These are phyloP conservation scores for Schwanniomyces yamadae DNA, from an alignment of 805 yeast genomes.

Conservation along the genomic window DNA sequence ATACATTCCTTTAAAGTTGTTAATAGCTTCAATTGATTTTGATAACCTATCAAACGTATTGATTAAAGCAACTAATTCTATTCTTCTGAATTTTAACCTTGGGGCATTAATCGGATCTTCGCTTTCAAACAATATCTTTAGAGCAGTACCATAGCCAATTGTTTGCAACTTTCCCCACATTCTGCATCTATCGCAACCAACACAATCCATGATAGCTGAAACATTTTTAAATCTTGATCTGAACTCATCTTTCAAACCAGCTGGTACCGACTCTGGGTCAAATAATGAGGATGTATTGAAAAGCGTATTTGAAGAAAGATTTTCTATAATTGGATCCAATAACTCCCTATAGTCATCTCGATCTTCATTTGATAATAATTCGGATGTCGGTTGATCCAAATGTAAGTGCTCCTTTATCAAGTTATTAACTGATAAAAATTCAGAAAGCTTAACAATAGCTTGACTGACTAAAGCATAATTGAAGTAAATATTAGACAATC, in stretches of 20 bases:
- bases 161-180: slow-evolving; percentile 98
- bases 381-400: slow-evolving; percentile 27
- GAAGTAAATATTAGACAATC: slow-evolving; percentile 86
- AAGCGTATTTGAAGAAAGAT: slow-evolving; percentile 40
- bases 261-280: slow-evolving; percentile 44
- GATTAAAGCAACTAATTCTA: slow-evolving; percentile 85
- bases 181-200: slow-evolving; percentile 96
- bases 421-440: slow-evolving; percentile 27
- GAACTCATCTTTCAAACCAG: slow-evolving; percentile 77
- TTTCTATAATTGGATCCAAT: slow-evolving; percentile 35
- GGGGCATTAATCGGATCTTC: slow-evolving; percentile 50
- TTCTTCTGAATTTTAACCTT: slow-evolving; percentile 62
- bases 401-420: slow-evolving; percentile 24
- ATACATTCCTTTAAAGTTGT: slow-evolving; percentile 63
- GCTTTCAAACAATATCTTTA: slow-evolving; percentile 83
- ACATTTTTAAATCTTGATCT: slow-evolving; percentile 84
- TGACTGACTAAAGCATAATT: slow-evolving; percentile 86
- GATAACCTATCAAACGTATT: slow-evolving; percentile 93
- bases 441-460: slow-evolving; percentile 62
- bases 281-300: slow-evolving; percentile 49
- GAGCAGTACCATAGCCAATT: slow-evolving; percentile 95
- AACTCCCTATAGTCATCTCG: slow-evolving; percentile 32
- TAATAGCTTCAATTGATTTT: slow-evolving; percentile 74
- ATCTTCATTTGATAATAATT: slow-evolving; percentile 48
- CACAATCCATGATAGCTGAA: slow-evolving; percentile 94